Conservation (phyloP, 139 green algal genomes). For the Picochlorum sp. region DNA sequence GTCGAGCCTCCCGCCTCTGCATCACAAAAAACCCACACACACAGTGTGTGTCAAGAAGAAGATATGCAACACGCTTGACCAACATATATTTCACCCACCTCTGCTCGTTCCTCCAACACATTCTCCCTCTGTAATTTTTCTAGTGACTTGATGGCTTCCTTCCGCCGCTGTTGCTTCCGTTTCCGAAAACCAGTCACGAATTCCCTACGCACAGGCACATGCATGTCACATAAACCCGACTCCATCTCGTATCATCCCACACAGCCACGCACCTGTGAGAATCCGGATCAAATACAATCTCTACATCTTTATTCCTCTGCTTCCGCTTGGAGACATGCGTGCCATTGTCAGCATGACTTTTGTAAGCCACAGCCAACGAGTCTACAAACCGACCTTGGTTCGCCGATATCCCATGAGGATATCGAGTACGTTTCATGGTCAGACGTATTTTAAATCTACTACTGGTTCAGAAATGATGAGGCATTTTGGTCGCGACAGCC, state of each 20-base stretch:
- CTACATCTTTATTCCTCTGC: conserved; percentile 34
- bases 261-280: conserved; percentile 45
- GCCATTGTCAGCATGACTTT: background rate
- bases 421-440: too few relatives aligned
- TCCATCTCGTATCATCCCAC: background rate
- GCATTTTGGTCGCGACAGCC: too few relatives aligned
- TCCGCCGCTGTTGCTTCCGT: conserved; percentile 54
- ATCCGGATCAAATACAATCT: conserved; percentile 56
- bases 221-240: background rate
- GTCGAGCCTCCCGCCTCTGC: conserved; percentile 43
- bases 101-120: conserved; percentile 35
- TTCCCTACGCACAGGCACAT: conserved; percentile 33
- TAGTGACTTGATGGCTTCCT: conserved; percentile 49
- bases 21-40: background rate
- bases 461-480: too few relatives aligned
- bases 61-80: too few relatives aligned
- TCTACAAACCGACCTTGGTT: background rate
- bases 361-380: background rate
- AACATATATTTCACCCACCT: conserved; percentile 30
- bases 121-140: conserved; percentile 35
- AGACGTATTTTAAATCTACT: too few relatives aligned
- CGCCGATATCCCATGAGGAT: too few relatives aligned
- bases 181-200: conserved; percentile 63
- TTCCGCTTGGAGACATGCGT: conserved; percentile 41
- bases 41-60: too few relatives aligned